Evolutionary conservation across 2,329 filamentous ascomycete genomes (phyloP).

Genomic region (Aureobasidium mangrovei): DNA sequence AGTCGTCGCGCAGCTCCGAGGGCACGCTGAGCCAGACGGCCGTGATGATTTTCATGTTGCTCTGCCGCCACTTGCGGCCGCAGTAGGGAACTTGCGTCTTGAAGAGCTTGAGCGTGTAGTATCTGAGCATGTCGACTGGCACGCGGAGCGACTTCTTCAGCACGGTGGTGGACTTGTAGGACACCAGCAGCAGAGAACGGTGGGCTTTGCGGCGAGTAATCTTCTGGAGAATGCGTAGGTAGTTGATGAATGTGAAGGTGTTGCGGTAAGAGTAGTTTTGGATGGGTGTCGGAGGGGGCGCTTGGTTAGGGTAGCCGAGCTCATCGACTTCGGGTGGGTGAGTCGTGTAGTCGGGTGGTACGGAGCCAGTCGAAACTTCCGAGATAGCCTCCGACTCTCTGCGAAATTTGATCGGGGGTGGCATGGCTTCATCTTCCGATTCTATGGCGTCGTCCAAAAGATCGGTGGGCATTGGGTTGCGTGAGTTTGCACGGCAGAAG

Average conservation of each 20-base stretch:
- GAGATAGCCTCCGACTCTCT: slow-evolving; percentile 24
- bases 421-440: slow-evolving; percentile 65
- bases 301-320: slow-evolving; percentile 67
- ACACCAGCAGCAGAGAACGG: slow-evolving; percentile 83
- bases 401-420: slow-evolving; percentile 61
- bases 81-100: slow-evolving; percentile 98
- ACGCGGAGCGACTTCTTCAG: slow-evolving; percentile 86
- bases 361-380: slow-evolving; percentile 28
- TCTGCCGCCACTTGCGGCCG: slow-evolving; percentile 94
- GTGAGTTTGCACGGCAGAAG: slow-evolving; percentile 69
- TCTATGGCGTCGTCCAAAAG: slow-evolving; percentile 27
- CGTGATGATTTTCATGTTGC: slow-evolving; percentile 97
- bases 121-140: slow-evolving; percentile 74
- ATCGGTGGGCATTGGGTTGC: slow-evolving; percentile 26
- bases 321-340: slow-evolving; percentile 64
- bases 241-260: slow-evolving; percentile 92
- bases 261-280: slow-evolving; percentile 88
- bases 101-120: slow-evolving; percentile 96
- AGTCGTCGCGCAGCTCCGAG: slow-evolving; percentile 88
- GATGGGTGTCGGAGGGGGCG: slow-evolving; percentile 65
- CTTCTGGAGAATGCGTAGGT: slow-evolving; percentile 93
- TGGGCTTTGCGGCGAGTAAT: slow-evolving; percentile 94
- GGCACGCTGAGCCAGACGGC: slow-evolving; percentile 90
- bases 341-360: slow-evolving; percentile 23
- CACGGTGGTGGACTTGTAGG: slow-evolving; percentile 90